These are phyloP conservation scores for Daldinia childiae DNA, from an alignment of 495 filamentous ascomycete species.

Conservation along the genomic window DNA sequence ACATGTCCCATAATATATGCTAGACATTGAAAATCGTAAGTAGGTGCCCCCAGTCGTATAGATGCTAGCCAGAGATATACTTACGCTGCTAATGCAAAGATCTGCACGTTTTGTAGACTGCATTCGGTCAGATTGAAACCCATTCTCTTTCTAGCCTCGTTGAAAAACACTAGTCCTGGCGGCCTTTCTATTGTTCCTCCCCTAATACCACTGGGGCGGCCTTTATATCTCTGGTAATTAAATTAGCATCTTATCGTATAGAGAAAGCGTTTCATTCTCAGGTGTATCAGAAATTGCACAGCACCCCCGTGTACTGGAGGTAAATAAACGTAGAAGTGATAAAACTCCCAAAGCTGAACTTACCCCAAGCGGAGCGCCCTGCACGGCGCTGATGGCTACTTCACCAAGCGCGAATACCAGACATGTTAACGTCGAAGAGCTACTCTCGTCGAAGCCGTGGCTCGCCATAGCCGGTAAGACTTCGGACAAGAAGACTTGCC, in stretches of 20 bases:
- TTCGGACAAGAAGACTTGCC: slow-evolving; percentile 59
- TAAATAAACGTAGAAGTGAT: not conserved
- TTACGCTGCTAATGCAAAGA: slow-evolving; percentile 63
- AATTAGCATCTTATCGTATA: slow-evolving; percentile 5
- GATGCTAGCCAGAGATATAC: slow-evolving; percentile 24
- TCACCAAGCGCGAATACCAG: slow-evolving; percentile 67
- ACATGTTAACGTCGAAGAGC: slow-evolving; percentile 61
- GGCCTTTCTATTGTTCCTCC: slow-evolving; percentile 59
- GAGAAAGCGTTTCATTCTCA: not conserved
- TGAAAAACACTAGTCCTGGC: slow-evolving; percentile 67
- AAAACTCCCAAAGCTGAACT: slow-evolving; percentile 2
- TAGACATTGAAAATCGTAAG: slow-evolving; percentile 38
- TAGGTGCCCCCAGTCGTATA: not conserved
- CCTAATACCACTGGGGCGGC: slow-evolving; percentile 61
- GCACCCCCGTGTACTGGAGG: not conserved
- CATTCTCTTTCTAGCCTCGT: slow-evolving; percentile 66
- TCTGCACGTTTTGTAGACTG: slow-evolving; percentile 66
- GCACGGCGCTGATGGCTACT: slow-evolving; percentile 59
- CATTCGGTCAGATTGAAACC: slow-evolving; percentile 65
- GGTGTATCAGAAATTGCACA: not conserved
- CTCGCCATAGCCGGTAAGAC: slow-evolving; percentile 57
- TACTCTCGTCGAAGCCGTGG: slow-evolving; percentile 61
- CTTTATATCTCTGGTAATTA: slow-evolving; percentile 44
- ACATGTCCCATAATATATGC: slow-evolving; percentile 63
- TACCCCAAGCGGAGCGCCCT: slow-evolving; percentile 55